Conservation (phyloP, 345 rosid species). For the Ceriops tagal region DNA sequence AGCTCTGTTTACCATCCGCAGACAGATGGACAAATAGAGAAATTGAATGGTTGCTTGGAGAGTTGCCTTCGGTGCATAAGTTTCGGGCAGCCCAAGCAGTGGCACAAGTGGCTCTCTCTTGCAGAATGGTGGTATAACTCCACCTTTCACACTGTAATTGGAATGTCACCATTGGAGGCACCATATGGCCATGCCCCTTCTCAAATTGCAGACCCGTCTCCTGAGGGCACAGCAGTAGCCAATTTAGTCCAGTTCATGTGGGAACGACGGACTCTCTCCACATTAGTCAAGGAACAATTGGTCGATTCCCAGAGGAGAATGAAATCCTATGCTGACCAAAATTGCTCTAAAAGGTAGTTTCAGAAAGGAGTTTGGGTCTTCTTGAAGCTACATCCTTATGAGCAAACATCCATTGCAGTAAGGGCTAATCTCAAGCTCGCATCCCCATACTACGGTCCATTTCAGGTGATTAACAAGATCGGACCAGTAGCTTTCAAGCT, state of each 20-base stretch:
- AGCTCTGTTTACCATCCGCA: background rate
- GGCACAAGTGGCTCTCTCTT: too few relatives aligned
- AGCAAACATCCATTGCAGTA: background rate
- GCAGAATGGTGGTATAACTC: too few relatives aligned
- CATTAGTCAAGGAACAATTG: background rate
- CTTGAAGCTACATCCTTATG: background rate
- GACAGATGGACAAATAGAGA: background rate
- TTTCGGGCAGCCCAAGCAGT: too few relatives aligned
- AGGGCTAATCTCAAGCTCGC: background rate
- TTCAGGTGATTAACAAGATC: background rate
- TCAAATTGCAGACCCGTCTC: too few relatives aligned
- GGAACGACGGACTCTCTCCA: too few relatives aligned
- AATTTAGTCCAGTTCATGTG: too few relatives aligned
- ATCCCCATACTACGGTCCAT: background rate
- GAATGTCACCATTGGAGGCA: too few relatives aligned
- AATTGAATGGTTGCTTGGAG: background rate
- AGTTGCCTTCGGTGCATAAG: background rate
- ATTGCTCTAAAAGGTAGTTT: background rate
- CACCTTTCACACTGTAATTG: too few relatives aligned
- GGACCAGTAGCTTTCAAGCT: background rate
- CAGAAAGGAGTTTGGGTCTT: background rate
- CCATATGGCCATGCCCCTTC: too few relatives aligned
- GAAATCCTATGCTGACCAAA: background rate
- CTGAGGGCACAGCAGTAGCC: too few relatives aligned
- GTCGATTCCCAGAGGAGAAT: background rate